Conservation (phyloP, 225 moss, liverwort and hornwort species). For the Pseudisothecium myosuroides region DNA sequence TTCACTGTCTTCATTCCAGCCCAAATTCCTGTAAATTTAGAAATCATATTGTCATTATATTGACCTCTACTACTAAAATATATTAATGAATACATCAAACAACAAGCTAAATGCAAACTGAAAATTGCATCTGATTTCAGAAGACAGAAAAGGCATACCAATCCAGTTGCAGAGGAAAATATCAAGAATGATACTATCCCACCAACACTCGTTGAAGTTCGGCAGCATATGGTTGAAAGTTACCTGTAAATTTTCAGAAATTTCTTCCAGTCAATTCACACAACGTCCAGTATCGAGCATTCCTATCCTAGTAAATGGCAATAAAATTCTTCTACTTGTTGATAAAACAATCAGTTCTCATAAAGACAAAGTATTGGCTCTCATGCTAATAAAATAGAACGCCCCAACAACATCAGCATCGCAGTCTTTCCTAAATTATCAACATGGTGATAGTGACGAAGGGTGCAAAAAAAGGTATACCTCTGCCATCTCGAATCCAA, state of each 20-base stretch:
- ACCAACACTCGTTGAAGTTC: constrained; percentile 98
- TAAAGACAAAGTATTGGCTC: neutral
- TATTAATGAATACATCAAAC: neutral
- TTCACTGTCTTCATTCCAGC: constrained; percentile 75
- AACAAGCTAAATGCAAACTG: neutral
- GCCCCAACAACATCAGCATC: neutral
- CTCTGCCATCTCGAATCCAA: constrained; percentile 96
- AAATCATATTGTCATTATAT: neutral
- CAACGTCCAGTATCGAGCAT: neutral
- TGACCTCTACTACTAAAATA: neutral
- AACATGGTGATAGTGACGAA: neutral
- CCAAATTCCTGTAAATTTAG: constrained; percentile 63
- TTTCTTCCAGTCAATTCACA: neutral
- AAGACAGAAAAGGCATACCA: constrained; percentile 26
- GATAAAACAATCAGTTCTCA: neutral
- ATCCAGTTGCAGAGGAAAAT: constrained; percentile 74
- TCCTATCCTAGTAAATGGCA: neutral
- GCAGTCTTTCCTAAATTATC: neutral
- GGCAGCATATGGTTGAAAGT: constrained; percentile 95
- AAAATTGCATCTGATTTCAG: neutral
- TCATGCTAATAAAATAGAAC: neutral
- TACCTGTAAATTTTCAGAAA: constrained; percentile 28
- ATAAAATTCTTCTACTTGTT: neutral
- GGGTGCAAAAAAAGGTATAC: constrained; percentile 13
- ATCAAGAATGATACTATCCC: constrained; percentile 96